Evolutionary conservation across 1,284 basidiomycete species (phyloP).

Genomic region (Exobasidium rhododendri): DNA sequence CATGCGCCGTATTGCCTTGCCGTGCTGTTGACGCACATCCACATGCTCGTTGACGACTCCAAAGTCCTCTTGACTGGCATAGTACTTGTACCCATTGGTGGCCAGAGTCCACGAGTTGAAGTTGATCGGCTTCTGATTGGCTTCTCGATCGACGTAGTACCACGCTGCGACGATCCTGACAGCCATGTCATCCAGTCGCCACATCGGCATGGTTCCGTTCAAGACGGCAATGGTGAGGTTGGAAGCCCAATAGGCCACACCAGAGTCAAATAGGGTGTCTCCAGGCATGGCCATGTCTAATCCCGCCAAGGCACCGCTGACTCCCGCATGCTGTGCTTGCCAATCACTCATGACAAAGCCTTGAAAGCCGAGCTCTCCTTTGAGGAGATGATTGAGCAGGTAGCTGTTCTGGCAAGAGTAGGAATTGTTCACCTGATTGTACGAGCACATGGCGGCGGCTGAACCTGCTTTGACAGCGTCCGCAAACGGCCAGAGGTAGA

Average conservation of each 20-base stretch:
- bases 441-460: constrained; percentile 14
- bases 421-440: constrained; percentile 65
- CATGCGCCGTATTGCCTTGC: constrained; percentile 66
- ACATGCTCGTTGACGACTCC: constrained; percentile 61
- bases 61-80: constrained; percentile 3
- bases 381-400: constrained; percentile 68
- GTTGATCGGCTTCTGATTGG: constrained; percentile 29
- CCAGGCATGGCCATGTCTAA: constrained; percentile 63
- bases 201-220: constrained; percentile 66
- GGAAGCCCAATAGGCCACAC: constrained; percentile 61
- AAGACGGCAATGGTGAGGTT: constrained; percentile 66
- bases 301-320: constrained; percentile 62
- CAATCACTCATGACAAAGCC: constrained; percentile 63
- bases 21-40: constrained; percentile 73
- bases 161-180: constrained; percentile 51
- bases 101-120: constrained; percentile 26
- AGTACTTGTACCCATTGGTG: constrained; percentile 2
- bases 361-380: constrained; percentile 73
- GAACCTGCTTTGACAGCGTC: constrained; percentile 55
- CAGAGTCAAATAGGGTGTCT: constrained; percentile 15
- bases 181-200: constrained; percentile 60
- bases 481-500: constrained; percentile 57
- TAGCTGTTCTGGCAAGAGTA: constrained; percentile 69
- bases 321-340: constrained; percentile 42
- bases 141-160: constrained; percentile 37